Evolutionary conservation across 352 stramenopile genomes (phyloP), one percentile per base, ranked within the genome.

Genomic region (Pythium chondricola): DNA sequence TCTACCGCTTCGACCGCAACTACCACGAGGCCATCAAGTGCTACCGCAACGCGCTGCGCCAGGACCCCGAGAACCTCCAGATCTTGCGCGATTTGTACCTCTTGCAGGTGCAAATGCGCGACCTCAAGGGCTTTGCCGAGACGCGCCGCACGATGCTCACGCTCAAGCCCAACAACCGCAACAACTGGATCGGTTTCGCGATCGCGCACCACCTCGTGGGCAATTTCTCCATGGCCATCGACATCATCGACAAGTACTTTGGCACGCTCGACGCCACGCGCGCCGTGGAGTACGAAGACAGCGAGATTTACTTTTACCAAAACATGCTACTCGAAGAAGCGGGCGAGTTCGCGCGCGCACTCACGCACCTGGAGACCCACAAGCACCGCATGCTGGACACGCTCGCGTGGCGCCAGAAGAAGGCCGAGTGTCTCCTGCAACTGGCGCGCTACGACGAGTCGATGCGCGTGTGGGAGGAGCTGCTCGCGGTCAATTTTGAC

Each of bases 11-110:
- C 9, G 92, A 98, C 65, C 83, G 90, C 37, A 98, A 99, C 62
- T 99, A 99, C 69, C 63, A 80, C 33, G 93, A 98, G 64, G 95
- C 96, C 22, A 98, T 98, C 65, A 99, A 99, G 80, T 98, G 94
- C 64, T 99, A 99, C 74, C 95, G 95, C 62, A 95, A 97, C 58
- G 96, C 96, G 13, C 81, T 99, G 32, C 78, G 92, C 27, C 97
- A 98, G 47, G 95, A 99, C 69, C 67, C 76, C n/a, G 81, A 98
- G 41, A 98, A 98, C 66, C 62, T 98, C 37, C 94, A 99, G 74
- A 98, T 99, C 59, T 66, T 99, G 37, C 84, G 93, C 25, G 96
- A 99, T 66, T 64, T 99, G 47, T 95, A 95, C 55, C 58, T 98
- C 47, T 75, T 99, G 11, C 96, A 99, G 66, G 88, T 99, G 25